A percentile compares a stretch with the other conserved stretches of the same genome.
phyloP scores from a whole-genome alignment of 1,284 basidiomycete genomes.

The Mycosarcoma mackinlayi region DNA sequence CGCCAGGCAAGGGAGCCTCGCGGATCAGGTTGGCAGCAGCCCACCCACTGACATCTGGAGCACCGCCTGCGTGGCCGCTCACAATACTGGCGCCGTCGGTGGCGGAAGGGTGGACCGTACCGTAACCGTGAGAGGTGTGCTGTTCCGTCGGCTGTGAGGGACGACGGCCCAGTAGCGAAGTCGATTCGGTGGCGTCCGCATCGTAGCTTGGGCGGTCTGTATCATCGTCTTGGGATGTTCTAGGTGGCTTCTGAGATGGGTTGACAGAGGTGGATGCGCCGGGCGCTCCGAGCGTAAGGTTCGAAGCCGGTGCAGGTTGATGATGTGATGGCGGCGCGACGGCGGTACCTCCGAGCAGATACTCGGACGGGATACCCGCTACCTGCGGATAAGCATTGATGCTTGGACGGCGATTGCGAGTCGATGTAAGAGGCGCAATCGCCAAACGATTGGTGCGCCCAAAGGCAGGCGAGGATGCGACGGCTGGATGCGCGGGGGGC shows the following conservation, averaged over 20 bases:
- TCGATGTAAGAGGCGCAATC: conserved; percentile 25
- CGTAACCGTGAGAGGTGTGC: conserved; percentile 15
- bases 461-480: conserved; percentile 28
- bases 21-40: conserved; percentile 40
- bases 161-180: conserved; percentile 29
- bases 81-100: conserved; percentile 31
- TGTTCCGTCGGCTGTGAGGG: neutral
- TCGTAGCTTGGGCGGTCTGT: conserved; percentile 6
- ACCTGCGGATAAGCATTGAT: conserved; percentile 45
- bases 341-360: conserved; percentile 46
- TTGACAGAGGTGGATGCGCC: conserved; percentile 1
- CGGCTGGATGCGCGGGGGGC: conserved; percentile 22
- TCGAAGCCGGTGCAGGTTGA: conserved; percentile 16
- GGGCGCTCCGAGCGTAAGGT: conserved; percentile 26
- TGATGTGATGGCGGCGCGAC: conserved; percentile 36
- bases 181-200: conserved; percentile 17
- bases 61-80: conserved; percentile 18
- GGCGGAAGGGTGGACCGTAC: conserved; percentile 27
- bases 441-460: conserved; percentile 28
- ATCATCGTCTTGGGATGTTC: neutral
- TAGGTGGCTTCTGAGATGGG: conserved; percentile 3
- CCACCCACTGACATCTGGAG: conserved; percentile 44
- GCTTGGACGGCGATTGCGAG: conserved; percentile 34
- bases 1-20: conserved; percentile 40
- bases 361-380: conserved; percentile 49